Evolutionary conservation across 2,329 filamentous ascomycete species (phyloP), one percentile per base, ranked within the genome.

Genomic region (Stagonosporopsis cucurbitacearum): DNA sequence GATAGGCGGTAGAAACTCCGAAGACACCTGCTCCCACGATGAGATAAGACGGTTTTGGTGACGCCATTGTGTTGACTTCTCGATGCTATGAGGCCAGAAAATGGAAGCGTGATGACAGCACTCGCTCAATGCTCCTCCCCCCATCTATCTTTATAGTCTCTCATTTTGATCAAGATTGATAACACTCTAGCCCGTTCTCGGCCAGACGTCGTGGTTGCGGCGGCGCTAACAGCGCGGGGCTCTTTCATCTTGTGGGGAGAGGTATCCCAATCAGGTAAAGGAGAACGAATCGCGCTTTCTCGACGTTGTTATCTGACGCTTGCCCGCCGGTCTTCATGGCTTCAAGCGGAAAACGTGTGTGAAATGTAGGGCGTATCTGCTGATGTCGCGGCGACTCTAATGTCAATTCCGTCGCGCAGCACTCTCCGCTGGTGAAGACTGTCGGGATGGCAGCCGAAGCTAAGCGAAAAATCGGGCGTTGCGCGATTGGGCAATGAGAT

Each of bases 1-100:
- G 70, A 59, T 73, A 75, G 30, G 77, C 72, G 19, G 76, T 75
- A 6, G 73, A 70, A 35, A 77, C 67, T 48, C 73, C 73, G 54
- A 75, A 75, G 32, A 75, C 69, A 28, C 73, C 73, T 7, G 72
- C 72, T 53, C 73, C 73, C 40, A 75, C 65, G 44, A 75, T 73
- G 39, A 73, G 64, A 32, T 72, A 72, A 26, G 69, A 71, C 17
- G 66, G 64, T 47, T 66, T 68, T 59, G 54, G 52, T n/a, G 67
- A 54, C 50, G 68, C 59, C 68, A 71, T 72, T 57, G 61, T 61
- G 51, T 61, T 49, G 53, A 59, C 26, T 45, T 59, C 55, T 58
- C 57, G 55, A 30, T 30, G 15, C 17, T 66, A 19, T 59, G 47
- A 43, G 56, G 56, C 55, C 61, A 63, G 37, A 56, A 55, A 56